Base-by-base conservation (phyloP, 2,329 filamentous ascomycete species). In the Phyllosticta ampelicida region DNA sequence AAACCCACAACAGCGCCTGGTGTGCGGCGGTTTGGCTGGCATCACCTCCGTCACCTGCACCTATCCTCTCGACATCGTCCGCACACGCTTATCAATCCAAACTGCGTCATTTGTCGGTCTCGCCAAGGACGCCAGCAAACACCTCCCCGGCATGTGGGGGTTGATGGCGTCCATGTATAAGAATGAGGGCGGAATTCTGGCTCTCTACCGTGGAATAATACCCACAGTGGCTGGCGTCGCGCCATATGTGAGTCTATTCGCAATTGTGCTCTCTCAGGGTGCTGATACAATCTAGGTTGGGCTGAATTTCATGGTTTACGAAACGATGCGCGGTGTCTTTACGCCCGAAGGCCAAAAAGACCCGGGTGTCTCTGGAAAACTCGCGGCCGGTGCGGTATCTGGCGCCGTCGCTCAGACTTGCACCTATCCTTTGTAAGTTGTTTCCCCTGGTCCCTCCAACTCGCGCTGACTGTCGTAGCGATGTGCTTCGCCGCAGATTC, bases 241-340 rank as follows among this genome's bases (percentile, higher is more conserved):
- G 48, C 94, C 94, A 64, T 97, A 97, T 71, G 92, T 59, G 30
- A 55, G 53, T 49, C 9, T n/a, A 26, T 10, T 28, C 4, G 1
- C 21, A 89, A 68, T 71, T 77, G 72, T 11, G 11, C 9, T 60
- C 76, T 68, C n/a, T 19, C 44, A 21, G 51, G 8, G 18, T 26
- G 10, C 54, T 51, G 29, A 60, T 64, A 90, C 86, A 87, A 11
- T n/a, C 36, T 28, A 59, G 57, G 57, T 99, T 61, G 94, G 94
- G 48, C 78, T 99, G 57, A 99, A 99, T 72, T 99, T 99, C 73
- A 97, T 97, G 90, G 90, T 89, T 5, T 99, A 99, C 74, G 94
- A 99, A 73, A 86, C 86, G 53, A 86, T 91, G 60, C 85, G 94
- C 61, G 84, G 85, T 66, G 86, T 86, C 64, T 79, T 99, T 64